A percentile compares a stretch with the other conserved stretches of the same genome.
Evolutionary conservation across 352 stramenopile genomes (phyloP).

Genomic region (Phytophthora ohioensis): DNA sequence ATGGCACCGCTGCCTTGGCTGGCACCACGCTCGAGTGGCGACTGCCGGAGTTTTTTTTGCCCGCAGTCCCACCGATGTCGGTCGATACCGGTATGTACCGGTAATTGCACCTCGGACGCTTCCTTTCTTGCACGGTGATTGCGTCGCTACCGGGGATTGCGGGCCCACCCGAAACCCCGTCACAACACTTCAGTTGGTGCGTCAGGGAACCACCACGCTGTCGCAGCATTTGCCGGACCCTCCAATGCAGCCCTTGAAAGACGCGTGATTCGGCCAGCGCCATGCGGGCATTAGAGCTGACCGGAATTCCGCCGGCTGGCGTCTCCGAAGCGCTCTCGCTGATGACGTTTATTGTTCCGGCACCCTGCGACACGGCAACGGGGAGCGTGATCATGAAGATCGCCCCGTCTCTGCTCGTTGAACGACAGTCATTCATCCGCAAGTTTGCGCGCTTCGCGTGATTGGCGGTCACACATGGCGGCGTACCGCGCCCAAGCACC

Average conservation of each 20-base stretch:
- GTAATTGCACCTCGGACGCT: not conserved
- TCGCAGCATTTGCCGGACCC: not conserved
- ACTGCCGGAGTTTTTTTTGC: constrained; percentile 23
- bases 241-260: too few species aligned
- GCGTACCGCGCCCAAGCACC: constrained; percentile 31
- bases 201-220: not conserved
- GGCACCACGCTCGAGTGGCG: constrained; percentile 25
- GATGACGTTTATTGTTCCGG: not conserved
- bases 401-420: not conserved
- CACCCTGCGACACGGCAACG: constrained; percentile 16
- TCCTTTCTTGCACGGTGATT: constrained; percentile 6
- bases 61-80: constrained; percentile 29
- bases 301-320: too few species aligned
- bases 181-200: constrained; percentile 9
- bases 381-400: constrained; percentile 23
- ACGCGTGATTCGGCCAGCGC: too few species aligned
- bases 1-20: constrained; percentile 12
- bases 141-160: constrained; percentile 1
- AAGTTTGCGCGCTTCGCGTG: not conserved
- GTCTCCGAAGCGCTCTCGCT: too few species aligned
- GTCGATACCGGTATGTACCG: not conserved
- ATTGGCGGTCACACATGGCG: not conserved
- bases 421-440: constrained; percentile 25
- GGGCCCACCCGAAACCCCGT: not conserved
- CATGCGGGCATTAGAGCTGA: too few species aligned